These are phyloP conservation scores for Populus simonii DNA, from an alignment of 345 rosid species.

Conservation along the genomic window DNA sequence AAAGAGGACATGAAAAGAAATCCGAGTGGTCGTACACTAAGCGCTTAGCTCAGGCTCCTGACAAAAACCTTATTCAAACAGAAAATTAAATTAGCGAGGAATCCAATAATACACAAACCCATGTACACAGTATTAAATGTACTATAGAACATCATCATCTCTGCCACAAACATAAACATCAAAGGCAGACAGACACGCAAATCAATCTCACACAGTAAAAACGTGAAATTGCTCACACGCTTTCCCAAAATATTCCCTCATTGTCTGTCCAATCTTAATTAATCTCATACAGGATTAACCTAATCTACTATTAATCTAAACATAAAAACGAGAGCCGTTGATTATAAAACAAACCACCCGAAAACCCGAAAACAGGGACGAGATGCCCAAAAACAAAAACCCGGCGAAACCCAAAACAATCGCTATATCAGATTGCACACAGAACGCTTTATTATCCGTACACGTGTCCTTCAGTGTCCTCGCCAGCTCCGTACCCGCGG, in stretches of 20 bases:
- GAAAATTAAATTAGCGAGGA: no score
- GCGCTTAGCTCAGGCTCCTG: no score
- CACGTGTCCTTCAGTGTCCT: slow-evolving; percentile 64
- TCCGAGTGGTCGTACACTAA: no score
- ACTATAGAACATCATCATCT: neutral
- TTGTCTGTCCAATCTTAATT: neutral
- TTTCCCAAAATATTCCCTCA: neutral
- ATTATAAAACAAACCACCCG: slow-evolving; percentile 73
- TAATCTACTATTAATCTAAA: slow-evolving; percentile 25
- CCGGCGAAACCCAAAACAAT: slow-evolving; percentile 76
- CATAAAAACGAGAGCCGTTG: slow-evolving; percentile 81
- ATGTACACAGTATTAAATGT: neutral
- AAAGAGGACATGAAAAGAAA: no score
- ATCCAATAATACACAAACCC: neutral
- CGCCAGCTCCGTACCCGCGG: slow-evolving; percentile 70
- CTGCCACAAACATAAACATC: neutral
- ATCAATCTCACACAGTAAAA: neutral
- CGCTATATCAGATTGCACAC: slow-evolving; percentile 73
- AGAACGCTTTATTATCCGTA: slow-evolving; percentile 46
- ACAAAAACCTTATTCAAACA: no score
- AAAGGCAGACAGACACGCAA: neutral
- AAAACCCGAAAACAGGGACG: slow-evolving; percentile 76
- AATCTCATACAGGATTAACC: neutral
- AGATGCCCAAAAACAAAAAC: slow-evolving; percentile 66
- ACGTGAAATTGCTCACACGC: neutral